phyloP scores from a whole-genome alignment of 208 protist genomes.

The Leishmania guyanensis region DNA sequence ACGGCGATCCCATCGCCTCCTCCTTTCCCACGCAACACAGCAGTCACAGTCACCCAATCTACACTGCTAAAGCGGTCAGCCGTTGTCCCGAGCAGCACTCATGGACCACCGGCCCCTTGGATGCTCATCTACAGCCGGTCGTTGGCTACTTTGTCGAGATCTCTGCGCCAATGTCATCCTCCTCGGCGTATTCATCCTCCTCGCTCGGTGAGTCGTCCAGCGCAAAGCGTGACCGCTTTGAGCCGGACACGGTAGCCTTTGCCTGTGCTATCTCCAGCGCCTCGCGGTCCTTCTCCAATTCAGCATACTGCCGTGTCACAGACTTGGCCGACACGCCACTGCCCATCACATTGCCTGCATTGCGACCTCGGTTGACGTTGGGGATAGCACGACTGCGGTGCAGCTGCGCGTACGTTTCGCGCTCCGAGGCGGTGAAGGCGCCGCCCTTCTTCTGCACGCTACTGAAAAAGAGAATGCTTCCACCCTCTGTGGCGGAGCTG shows the following conservation, averaged over 20 bases:
- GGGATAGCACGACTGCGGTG: conserved; percentile 53
- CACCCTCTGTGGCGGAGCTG: conserved; percentile 40
- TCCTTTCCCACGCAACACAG: not conserved
- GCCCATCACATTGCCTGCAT: conserved; percentile 26
- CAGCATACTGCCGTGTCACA: conserved; percentile 31
- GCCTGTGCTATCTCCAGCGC: conserved; percentile 30
- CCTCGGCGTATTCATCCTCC: conserved; percentile 28
- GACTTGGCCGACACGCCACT: conserved; percentile 21
- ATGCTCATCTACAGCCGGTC: not conserved
- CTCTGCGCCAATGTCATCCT: not conserved
- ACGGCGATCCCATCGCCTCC: not conserved
- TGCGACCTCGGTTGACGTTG: conserved; percentile 31
- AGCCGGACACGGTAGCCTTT: conserved; percentile 21
- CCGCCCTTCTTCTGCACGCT: conserved; percentile 83
- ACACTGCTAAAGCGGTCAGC: not conserved
- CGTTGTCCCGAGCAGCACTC: not conserved
- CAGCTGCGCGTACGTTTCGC: conserved; percentile 73
- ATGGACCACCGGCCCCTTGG: not conserved
- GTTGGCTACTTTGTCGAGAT: not conserved
- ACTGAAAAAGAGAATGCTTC: conserved; percentile 80
- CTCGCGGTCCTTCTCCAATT: conserved; percentile 35
- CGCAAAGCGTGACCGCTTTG: conserved; percentile 37
- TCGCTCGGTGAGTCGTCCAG: conserved; percentile 35
- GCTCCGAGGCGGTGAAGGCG: conserved; percentile 71
- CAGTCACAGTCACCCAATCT: not conserved